Percentiles rank a stretch among this genome's conserved stretches.
These are phyloP conservation scores for Phyllosticta capitalensis DNA, from an alignment of 2,329 filamentous ascomycete species.

Conservation along the genomic window DNA sequence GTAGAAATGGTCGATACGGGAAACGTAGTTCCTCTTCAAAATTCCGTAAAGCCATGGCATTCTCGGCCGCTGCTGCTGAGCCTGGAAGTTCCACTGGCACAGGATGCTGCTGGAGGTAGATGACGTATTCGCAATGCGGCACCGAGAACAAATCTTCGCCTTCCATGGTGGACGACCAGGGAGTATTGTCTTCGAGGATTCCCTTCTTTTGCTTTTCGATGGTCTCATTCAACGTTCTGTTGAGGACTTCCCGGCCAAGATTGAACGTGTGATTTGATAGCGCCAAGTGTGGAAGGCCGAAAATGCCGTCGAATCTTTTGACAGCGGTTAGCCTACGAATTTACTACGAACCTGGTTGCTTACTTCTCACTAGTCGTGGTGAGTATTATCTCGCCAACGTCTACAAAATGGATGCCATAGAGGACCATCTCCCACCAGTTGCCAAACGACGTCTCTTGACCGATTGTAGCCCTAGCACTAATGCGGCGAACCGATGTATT, in stretches of 20 bases:
- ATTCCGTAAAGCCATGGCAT: conserved; percentile 31
- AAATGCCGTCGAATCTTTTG: conserved; percentile 63
- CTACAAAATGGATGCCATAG: conserved; percentile 77
- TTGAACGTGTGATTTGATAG: conserved; percentile 47
- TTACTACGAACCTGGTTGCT: conserved; percentile 5
- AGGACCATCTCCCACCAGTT: conserved; percentile 72
- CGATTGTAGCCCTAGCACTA: conserved; percentile 58
- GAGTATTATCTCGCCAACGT: conserved; percentile 68
- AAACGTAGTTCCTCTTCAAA: conserved; percentile 52
- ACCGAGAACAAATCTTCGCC: conserved; percentile 48
- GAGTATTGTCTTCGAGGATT: conserved; percentile 45
- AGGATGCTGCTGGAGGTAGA: conserved; percentile 72
- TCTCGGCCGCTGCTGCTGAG: background rate
- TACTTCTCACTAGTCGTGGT: conserved; percentile 87
- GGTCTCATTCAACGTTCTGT: conserved; percentile 58
- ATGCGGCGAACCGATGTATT: conserved; percentile 53
- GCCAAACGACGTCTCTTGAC: conserved; percentile 59
- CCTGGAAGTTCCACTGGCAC: conserved; percentile 14
- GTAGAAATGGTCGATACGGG: conserved; percentile 48
- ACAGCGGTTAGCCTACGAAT: background rate
- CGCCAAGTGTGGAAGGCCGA: conserved; percentile 75
- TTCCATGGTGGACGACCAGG: conserved; percentile 63
- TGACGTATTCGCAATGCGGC: conserved; percentile 80
- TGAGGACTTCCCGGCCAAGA: conserved; percentile 48
- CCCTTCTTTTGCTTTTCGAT: conserved; percentile 58